A percentile compares a stretch with the other conserved stretches of the same genome.
These are phyloP conservation scores for Verticillium longisporum DNA, from an alignment of 2,329 filamentous ascomycete species.

Conservation along the genomic window DNA sequence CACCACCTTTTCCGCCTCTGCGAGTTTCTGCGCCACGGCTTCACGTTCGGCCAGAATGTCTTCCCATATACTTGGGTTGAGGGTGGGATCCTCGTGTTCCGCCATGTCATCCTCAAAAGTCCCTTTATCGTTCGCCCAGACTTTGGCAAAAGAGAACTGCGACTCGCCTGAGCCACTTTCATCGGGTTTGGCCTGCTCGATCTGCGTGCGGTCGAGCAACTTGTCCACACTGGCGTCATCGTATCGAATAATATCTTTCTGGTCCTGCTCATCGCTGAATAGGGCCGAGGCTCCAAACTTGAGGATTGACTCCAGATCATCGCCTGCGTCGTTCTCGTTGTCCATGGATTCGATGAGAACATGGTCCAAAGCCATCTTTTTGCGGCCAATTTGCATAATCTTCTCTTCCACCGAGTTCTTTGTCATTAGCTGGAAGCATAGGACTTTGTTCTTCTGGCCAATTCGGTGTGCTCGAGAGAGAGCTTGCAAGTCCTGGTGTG, in stretches of 20 bases:
- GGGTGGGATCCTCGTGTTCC: constrained; percentile 38
- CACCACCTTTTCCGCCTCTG: constrained; percentile 61
- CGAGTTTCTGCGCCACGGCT: constrained; percentile 66
- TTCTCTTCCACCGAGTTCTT: constrained; percentile 86
- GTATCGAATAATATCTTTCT: constrained; percentile 70
- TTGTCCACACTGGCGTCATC: constrained; percentile 79
- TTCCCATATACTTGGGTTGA: constrained; percentile 76
- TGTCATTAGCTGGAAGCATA: constrained; percentile 93
- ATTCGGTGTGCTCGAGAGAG: constrained; percentile 92
- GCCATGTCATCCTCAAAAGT: constrained; percentile 58
- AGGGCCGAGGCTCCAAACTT: constrained; percentile 81
- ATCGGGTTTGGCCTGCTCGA: constrained; percentile 62
- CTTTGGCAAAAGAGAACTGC: constrained; percentile 81
- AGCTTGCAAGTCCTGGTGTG: constrained; percentile 95
- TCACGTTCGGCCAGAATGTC: constrained; percentile 58
- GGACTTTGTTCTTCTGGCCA: constrained; percentile 89
- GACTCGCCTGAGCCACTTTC: constrained; percentile 63
- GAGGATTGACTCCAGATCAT: constrained; percentile 82
- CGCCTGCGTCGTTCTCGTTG: constrained; percentile 67
- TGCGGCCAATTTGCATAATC: constrained; percentile 91
- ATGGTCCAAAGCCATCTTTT: constrained; percentile 94
- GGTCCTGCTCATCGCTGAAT: constrained; percentile 64
- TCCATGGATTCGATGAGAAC: constrained; percentile 91
- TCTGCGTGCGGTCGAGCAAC: constrained; percentile 77
- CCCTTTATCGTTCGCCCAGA: constrained; percentile 82